These are phyloP conservation scores for Cryptococcus deneoformans DNA, from an alignment of 1,284 basidiomycete species.

Conservation along the genomic window DNA sequence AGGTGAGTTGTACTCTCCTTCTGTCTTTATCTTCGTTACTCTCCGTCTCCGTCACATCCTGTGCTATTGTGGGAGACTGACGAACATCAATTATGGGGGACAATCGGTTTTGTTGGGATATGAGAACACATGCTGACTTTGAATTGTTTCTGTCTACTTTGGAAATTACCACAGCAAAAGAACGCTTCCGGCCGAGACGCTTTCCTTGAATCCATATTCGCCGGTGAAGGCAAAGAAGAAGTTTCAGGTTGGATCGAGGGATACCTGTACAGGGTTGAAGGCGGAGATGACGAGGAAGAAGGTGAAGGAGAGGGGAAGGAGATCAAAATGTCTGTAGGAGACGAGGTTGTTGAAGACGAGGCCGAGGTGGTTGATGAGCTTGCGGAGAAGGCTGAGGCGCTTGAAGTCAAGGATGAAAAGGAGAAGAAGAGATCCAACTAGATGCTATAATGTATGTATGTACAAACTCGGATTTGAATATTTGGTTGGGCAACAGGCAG, in stretches of 20 bases:
- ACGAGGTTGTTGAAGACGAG: slow-evolving; percentile 23
- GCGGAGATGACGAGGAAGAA: slow-evolving; percentile 28
- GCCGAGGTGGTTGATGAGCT: slow-evolving; percentile 25
- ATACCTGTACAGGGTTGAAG: slow-evolving; percentile 41
- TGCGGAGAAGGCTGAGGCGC: slow-evolving; percentile 23
- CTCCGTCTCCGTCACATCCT: neutral
- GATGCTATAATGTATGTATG: slow-evolving; percentile 4
- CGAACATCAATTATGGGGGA: neutral
- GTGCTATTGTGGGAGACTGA: neutral
- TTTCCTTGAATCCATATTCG: slow-evolving; percentile 45
- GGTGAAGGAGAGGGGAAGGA: slow-evolving; percentile 16
- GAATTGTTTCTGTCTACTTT: neutral
- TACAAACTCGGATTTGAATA: neutral
- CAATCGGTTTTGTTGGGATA: neutral
- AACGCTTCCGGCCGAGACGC: slow-evolving; percentile 44
- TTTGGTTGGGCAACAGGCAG: neutral
- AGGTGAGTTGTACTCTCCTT: slow-evolving; percentile 29
- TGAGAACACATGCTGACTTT: neutral
- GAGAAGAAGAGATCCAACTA: neutral
- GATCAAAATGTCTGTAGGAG: slow-evolving; percentile 18
- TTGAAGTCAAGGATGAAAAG: slow-evolving; percentile 13
- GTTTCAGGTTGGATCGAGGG: slow-evolving; percentile 51
- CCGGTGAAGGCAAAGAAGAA: slow-evolving; percentile 50
- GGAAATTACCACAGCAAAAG: slow-evolving; percentile 29
- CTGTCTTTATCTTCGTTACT: neutral